These are phyloP conservation scores for Isoetes taiwanensis DNA, from an alignment of 75 land plant species.

Conservation along the genomic window DNA sequence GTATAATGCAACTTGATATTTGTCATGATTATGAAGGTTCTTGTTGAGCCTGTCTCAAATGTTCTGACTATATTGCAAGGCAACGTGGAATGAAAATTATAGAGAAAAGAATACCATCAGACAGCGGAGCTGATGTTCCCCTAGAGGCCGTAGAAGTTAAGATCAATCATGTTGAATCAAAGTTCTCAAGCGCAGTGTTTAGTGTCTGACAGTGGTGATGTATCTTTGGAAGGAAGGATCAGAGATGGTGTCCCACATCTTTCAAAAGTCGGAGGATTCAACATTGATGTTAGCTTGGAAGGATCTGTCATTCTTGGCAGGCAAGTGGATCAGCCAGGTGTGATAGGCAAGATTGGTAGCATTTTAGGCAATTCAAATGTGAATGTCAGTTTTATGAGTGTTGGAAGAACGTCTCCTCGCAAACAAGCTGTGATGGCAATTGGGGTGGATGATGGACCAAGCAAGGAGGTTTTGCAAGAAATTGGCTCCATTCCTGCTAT, in stretches of 20 bases:
- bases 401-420: constrained; percentile 54
- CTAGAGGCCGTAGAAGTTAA: constrained; percentile 49
- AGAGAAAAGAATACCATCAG: constrained; percentile 48
- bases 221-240: constrained; percentile 48
- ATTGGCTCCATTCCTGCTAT: constrained; percentile 62
- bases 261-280: constrained; percentile 56
- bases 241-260: constrained; percentile 64
- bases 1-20: too few relatives aligned
- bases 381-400: constrained; percentile 84
- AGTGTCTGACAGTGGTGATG: constrained; percentile 47
- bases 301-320: constrained; percentile 67
- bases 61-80: constrained; percentile 70
- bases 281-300: constrained; percentile 71
- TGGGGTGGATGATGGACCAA: constrained; percentile 70
- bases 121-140: constrained; percentile 50
- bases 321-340: constrained; percentile 85
- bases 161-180: constrained; percentile 56
- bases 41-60: constrained; percentile 75
- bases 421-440: constrained; percentile 72
- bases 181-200: constrained; percentile 61
- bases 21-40: constrained; percentile 85
- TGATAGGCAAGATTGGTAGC: constrained; percentile 73
- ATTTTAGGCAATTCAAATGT: constrained; percentile 63
- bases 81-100: constrained; percentile 63
- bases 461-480: constrained; percentile 35